Conservation (phyloP, 192 early-diverging fungal species). For the Coemansia nantahalensis region DNA sequence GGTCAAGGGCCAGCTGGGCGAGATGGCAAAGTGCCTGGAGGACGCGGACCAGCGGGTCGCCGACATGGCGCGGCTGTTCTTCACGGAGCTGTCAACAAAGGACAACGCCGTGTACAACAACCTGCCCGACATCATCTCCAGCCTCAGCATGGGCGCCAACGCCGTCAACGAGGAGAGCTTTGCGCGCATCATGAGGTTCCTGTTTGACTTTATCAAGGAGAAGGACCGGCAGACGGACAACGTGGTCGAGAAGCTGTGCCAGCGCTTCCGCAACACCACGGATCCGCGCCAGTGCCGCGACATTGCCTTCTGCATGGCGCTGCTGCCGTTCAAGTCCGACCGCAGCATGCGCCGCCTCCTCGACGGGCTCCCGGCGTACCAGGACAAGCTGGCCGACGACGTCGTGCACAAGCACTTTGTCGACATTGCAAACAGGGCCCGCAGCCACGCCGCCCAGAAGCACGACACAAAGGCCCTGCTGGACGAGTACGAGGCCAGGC, state of each 20-base stretch:
- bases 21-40: slow-evolving; percentile 97
- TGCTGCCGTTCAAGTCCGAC: slow-evolving; percentile 86
- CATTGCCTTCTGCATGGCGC: slow-evolving; percentile 87
- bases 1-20: slow-evolving; percentile 96
- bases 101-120: slow-evolving; percentile 99
- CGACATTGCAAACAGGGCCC: slow-evolving; percentile 85
- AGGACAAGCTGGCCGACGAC: slow-evolving; percentile 89
- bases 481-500: slow-evolving; percentile 84
- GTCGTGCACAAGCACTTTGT: slow-evolving; percentile 77
- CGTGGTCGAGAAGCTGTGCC: slow-evolving; percentile 94
- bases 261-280: slow-evolving; percentile 82
- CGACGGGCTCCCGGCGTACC: slow-evolving; percentile 81
- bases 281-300: slow-evolving; percentile 80
- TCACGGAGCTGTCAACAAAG: slow-evolving; percentile 91
- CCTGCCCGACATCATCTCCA: slow-evolving; percentile 96
- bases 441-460: slow-evolving; percentile 55
- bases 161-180: slow-evolving; percentile 83
- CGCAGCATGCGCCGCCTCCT: slow-evolving; percentile 80
- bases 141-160: slow-evolving; percentile 65
- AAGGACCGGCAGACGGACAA: slow-evolving; percentile 94
- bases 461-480: slow-evolving; percentile 73
- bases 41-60: slow-evolving; percentile 84
- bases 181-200: slow-evolving; percentile 88
- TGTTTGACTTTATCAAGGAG: slow-evolving; percentile 91
- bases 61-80: slow-evolving; percentile 93